phyloP scores from a whole-genome alignment of 306 rosid genomes.

The Biancaea sappan region DNA sequence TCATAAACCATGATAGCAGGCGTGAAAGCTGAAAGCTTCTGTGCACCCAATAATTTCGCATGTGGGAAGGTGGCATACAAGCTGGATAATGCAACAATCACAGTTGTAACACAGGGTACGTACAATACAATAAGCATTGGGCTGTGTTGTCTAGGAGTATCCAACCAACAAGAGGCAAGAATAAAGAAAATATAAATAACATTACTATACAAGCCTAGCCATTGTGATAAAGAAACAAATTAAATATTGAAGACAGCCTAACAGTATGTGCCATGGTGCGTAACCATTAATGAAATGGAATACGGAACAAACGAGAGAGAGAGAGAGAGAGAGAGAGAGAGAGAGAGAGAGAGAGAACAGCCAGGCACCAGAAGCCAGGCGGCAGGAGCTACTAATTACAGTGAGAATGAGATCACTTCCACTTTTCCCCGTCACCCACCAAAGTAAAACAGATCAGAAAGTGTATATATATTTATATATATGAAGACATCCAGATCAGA shows the following conservation, averaged over 20 bases:
- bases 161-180: constrained; percentile 29
- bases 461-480: constrained; percentile 12
- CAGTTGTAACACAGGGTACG: constrained; percentile 29
- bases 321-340: not conserved
- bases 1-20: not conserved
- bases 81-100: constrained; percentile 42
- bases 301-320: constrained; percentile 24
- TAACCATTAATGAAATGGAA: constrained; percentile 38
- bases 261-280: constrained; percentile 33
- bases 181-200: not conserved
- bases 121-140: constrained; percentile 35
- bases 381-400: constrained; percentile 74
- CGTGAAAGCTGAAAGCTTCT: constrained; percentile 21
- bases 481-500: constrained; percentile 46
- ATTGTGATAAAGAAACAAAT: constrained; percentile 43
- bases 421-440: constrained; percentile 39
- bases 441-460: constrained; percentile 44
- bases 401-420: constrained; percentile 49
- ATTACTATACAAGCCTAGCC: constrained; percentile 51
- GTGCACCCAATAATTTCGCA: constrained; percentile 33
- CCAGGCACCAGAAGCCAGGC: not conserved
- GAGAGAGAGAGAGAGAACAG: not conserved
- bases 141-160: constrained; percentile 41
- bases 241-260: constrained; percentile 49
- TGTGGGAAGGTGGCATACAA: constrained; percentile 35